Evolutionary conservation across 192 early-diverging fungal species (phyloP).

Genomic region (Gigaspora rosea): DNA sequence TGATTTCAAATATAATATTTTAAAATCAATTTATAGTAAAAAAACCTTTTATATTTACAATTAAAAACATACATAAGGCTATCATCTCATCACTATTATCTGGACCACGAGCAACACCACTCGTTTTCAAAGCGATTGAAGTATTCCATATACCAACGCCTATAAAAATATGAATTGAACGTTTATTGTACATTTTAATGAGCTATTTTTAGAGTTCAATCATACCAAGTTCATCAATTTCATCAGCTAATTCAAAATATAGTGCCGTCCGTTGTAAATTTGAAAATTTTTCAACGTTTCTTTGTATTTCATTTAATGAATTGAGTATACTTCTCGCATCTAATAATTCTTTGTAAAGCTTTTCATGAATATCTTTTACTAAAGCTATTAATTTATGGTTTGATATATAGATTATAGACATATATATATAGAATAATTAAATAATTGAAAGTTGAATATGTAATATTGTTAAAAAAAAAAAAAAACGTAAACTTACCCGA

Average conservation of each 20-base stretch:
- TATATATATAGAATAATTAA: no score
- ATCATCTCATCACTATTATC: conserved; percentile 4
- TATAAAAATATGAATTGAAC: neutral
- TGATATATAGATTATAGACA: no score
- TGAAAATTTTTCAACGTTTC: conserved; percentile 5
- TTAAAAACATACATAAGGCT: neutral
- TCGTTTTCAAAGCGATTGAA: conserved; percentile 24
- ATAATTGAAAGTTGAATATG: no score
- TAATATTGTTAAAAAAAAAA: neutral
- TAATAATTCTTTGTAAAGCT: conserved; percentile 15
- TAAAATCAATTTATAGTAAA: neutral
- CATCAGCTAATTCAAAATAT: conserved; percentile 16
- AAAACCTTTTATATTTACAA: neutral
- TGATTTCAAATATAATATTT: neutral
- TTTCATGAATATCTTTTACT: conserved; percentile 30
- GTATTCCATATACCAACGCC: conserved; percentile 25
- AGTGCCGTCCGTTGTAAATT: conserved; percentile 12
- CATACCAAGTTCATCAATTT: conserved; percentile 28
- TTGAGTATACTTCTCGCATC: neutral
- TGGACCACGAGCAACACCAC: neutral
- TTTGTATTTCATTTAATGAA: conserved; percentile 14
- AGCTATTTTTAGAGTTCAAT: neutral
- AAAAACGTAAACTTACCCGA: neutral
- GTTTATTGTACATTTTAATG: neutral
- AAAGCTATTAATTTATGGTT: conserved; percentile 9